Evolutionary conservation across 2,329 filamentous ascomycete genomes (phyloP).

Genomic region (Aspergillus ochraceus): DNA sequence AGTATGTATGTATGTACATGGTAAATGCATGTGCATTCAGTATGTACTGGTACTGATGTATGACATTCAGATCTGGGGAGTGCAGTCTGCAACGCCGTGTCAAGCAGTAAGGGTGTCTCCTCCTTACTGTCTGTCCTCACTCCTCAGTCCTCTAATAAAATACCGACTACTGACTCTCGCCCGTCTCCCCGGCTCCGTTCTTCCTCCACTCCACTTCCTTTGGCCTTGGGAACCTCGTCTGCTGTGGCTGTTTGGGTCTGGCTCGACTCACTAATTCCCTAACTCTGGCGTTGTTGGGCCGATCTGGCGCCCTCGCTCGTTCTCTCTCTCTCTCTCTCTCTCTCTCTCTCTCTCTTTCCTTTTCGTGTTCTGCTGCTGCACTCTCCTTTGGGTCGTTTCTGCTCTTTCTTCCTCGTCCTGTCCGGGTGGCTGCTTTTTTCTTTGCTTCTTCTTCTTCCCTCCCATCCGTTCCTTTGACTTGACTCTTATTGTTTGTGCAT

Average conservation of each 20-base stretch:
- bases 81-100: no score
- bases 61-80: no score
- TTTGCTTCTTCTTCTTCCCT: background rate
- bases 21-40: no score
- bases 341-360: background rate
- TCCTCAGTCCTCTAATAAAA: no score
- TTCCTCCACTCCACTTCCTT: background rate
- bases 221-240: background rate
- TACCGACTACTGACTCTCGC: no score
- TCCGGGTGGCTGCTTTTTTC: constrained; percentile 12
- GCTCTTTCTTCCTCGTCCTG: background rate
- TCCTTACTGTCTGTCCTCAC: no score
- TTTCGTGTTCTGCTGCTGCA: background rate
- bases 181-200: background rate
- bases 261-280: background rate
- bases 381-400: background rate
- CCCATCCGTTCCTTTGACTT: background rate
- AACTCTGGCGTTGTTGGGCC: background rate
- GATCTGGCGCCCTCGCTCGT: no score
- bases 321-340: background rate
- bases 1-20: no score
- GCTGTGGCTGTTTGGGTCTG: background rate
- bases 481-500: background rate
- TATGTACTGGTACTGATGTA: no score
- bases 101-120: no score